Evolutionary conservation across 768 basidiomycete genomes (phyloP).

Genomic region (Imleria badia): DNA sequence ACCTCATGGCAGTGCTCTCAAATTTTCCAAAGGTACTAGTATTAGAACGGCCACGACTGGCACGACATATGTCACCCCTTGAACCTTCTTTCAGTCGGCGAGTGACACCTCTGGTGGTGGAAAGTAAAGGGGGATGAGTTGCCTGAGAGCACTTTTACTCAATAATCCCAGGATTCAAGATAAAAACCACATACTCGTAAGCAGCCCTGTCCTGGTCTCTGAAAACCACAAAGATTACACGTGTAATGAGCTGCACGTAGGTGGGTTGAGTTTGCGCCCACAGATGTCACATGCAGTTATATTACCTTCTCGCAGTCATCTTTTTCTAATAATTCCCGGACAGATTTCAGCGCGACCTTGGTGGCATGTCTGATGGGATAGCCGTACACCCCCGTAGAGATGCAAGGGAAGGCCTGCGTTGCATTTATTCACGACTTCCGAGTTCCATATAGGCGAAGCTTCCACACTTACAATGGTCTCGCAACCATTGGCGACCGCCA

Average conservation of each 20-base stretch:
- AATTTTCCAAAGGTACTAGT: no score
- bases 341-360: conserved; percentile 60
- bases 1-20: no score
- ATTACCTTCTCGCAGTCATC: conserved; percentile 45
- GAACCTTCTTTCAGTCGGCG: not conserved
- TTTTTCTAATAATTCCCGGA: conserved; percentile 56
- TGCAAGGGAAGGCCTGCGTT: conserved; percentile 71
- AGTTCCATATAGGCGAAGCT: not conserved
- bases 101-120: conserved; percentile 32
- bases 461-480: conserved; percentile 56
- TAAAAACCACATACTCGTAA: conserved; percentile 54
- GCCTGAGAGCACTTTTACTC: conserved; percentile 22
- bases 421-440: not conserved
- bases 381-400: conserved; percentile 78
- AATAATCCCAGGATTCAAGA: not conserved
- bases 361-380: conserved; percentile 78
- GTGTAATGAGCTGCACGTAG: conserved; percentile 59
- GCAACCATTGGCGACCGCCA: conserved; percentile 59
- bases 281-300: not conserved
- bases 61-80: not conserved
- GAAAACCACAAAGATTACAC: conserved; percentile 74
- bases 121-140: conserved; percentile 65
- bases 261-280: not conserved
- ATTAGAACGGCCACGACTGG: not conserved
- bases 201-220: conserved; percentile 58